Conservation (phyloP, 2,329 filamentous ascomycete species). For the Cladobotryum mycophilum region DNA sequence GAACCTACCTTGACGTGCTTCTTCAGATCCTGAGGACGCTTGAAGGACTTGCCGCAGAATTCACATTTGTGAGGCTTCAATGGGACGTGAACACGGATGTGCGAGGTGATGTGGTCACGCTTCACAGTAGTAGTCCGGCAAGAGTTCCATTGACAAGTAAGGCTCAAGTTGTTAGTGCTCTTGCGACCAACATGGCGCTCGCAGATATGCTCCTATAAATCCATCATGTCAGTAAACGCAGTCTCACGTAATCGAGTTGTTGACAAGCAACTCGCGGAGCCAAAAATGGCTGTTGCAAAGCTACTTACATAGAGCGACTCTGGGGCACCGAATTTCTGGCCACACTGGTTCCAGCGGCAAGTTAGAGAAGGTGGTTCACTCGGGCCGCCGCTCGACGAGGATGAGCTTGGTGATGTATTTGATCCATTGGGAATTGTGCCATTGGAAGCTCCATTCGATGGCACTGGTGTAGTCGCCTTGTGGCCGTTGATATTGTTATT, state of each 20-base stretch:
- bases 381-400: no score
- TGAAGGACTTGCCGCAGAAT: slow-evolving; percentile 98
- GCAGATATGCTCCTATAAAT: slow-evolving; percentile 82
- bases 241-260: background rate
- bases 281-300: background rate
- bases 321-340: slow-evolving; percentile 51
- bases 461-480: slow-evolving; percentile 48
- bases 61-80: slow-evolving; percentile 99
- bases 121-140: slow-evolving; percentile 97
- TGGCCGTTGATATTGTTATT: slow-evolving; percentile 38
- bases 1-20: slow-evolving; percentile 81
- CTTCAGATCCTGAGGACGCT: slow-evolving; percentile 96
- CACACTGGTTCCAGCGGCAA: slow-evolving; percentile 55
- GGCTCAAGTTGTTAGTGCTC: slow-evolving; percentile 96
- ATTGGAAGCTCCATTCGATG: slow-evolving; percentile 23
- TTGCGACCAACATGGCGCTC: slow-evolving; percentile 98
- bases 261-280: background rate
- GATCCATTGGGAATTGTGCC: slow-evolving; percentile 22
- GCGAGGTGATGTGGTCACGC: slow-evolving; percentile 97
- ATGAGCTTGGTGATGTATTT: no score
- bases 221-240: background rate
- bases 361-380: slow-evolving; percentile 29
- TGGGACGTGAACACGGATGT: slow-evolving; percentile 97
- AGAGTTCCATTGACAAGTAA: slow-evolving; percentile 95
- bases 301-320: slow-evolving; percentile 55